Percentiles rank a stretch among this genome's conserved stretches.
phyloP scores from a whole-genome alignment of 2,329 filamentous ascomycete genomes.

The Fusarium armeniacum region DNA sequence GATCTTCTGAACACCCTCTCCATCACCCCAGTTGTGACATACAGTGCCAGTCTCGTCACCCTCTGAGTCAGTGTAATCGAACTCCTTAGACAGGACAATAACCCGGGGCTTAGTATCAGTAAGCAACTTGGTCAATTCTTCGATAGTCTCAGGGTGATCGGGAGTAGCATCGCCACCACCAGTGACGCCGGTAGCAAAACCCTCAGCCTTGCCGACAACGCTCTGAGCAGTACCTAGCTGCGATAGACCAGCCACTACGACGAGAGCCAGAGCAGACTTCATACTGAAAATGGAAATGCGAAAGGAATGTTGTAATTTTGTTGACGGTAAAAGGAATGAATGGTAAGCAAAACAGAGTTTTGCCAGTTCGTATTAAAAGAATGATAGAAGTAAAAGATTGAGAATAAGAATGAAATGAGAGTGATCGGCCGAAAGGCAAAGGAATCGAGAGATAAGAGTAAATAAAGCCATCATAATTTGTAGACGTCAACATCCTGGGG shows the following conservation, averaged over 20 bases:
- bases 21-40: not conserved
- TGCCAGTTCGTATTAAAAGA: too few relatives aligned
- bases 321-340: too few relatives aligned
- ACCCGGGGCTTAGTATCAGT: not conserved
- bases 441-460: too few relatives aligned
- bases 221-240: not conserved
- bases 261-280: not conserved
- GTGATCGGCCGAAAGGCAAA: too few relatives aligned
- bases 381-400: too few relatives aligned
- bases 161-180: conserved; percentile 55
- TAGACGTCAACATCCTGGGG: too few relatives aligned
- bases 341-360: too few relatives aligned
- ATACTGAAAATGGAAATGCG: not conserved
- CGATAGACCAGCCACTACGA: not conserved
- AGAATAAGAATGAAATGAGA: too few relatives aligned
- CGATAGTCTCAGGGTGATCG: conserved; percentile 66
- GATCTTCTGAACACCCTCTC: not conserved
- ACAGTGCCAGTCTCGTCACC: conserved; percentile 1
- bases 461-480: too few relatives aligned
- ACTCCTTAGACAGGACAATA: not conserved
- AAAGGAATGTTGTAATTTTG: too few relatives aligned
- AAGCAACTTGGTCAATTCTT: conserved; percentile 55
- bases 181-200: conserved; percentile 2
- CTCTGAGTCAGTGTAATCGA: conserved; percentile 5
- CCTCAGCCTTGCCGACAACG: not conserved